Base-by-base conservation (phyloP, 164 flowering plant genomes). In the Nelumbo lutea region DNA sequence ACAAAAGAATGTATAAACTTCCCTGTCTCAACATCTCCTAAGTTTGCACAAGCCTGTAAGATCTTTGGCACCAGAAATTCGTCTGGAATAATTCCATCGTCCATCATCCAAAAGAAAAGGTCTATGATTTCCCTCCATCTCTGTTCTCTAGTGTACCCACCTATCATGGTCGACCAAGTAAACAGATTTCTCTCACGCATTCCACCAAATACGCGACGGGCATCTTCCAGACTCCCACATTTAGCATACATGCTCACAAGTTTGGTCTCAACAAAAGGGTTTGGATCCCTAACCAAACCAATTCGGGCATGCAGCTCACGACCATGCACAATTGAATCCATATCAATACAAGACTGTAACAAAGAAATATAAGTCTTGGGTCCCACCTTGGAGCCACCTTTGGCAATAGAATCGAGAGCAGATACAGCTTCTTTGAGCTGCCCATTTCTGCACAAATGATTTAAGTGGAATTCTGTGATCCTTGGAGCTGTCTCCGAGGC, bases 151-250 rank as follows among this genome's bases (percentile, higher is more conserved):
- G 79, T 76, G 56, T 67, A 86, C 9, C 84, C 92, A 10, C 88
- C 89, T 55, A 88, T 86, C 78, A 88, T 82, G 3, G 87, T 84
- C 1, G 88, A 83, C 92, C 92, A 88, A 13, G 84, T 59, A 62
- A 70, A 84, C 82, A 86, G 74, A 72, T 86, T 72, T 46, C 86
- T 84, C 50, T 75, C 82, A 27, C 64, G 70, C 89, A 86, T 85
- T 73, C 48, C 69, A 59, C 78, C 86, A 70, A 87, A 87, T 77
- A 86, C 84, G 42, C 71, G 65, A 1, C 78, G 79, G 0, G 92
- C 92, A 53, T 78, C 86, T 1, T 46, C 70, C 58, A 88, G 73
- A 66, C 68, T 76, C 68, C 89, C 92, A 66, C 89, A 86, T 66
- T 83, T 84, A 1, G 87, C 85, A 60, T 80, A 83, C 92, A 88